A percentile compares a stretch with the other conserved stretches of the same genome.
These are phyloP conservation scores for Triticum aestivum DNA, from an alignment of 176 grass and related monocot species.

Conservation along the genomic window IWGSC_CS_RefSeq_v2.1 NC_057801.1:389296056-389296555, in stretches of 20 bases:
- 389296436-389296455: background rate
- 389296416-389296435: background rate
- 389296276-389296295: no score
- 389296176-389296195: background rate
- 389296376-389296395: background rate
- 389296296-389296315: no score
- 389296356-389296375: background rate
- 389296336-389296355: background rate
- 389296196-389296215: background rate
- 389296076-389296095: background rate
- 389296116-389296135: background rate
- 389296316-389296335: no score
- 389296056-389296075: no score
- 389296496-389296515: constrained; percentile 48
- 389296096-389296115: background rate
- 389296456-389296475: constrained; percentile 32
- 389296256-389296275: no score
- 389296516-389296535: constrained; percentile 49
- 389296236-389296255: no score
- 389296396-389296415: background rate
- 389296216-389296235: background rate
- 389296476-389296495: constrained; percentile 35
- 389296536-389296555: constrained; percentile 28
- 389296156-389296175: background rate
- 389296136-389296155: background rate